Percentiles rank a stretch among this genome's conserved stretches.
phyloP scores from a whole-genome alignment of 2,329 filamentous ascomycete species.

The Pseudocercospora pini-densiflorae region DNA sequence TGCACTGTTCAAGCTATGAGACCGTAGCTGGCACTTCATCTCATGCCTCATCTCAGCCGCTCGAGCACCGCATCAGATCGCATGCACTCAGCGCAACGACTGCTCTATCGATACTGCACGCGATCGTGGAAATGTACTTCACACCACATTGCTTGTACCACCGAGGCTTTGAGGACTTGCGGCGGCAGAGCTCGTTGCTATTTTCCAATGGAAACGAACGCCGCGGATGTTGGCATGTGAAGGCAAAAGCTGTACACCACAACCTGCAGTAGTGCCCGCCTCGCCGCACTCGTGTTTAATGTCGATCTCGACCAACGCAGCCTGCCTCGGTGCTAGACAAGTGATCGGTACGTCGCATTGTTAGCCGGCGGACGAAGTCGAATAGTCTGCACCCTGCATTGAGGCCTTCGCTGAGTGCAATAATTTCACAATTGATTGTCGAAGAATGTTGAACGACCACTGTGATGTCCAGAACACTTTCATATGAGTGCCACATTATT shows the following conservation, averaged over 20 bases:
- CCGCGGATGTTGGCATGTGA: slow-evolving; percentile 6
- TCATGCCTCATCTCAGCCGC: neutral
- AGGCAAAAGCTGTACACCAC: neutral
- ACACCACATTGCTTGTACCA: neutral
- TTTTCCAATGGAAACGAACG: neutral
- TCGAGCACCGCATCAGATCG: neutral
- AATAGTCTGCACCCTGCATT: neutral
- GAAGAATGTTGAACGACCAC: neutral
- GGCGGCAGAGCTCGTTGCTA: neutral
- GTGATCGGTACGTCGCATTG: neutral
- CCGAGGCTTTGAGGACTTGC: neutral
- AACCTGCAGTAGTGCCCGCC: slow-evolving; percentile 6
- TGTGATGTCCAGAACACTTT: neutral
- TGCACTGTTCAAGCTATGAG: neutral
- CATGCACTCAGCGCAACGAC: neutral
- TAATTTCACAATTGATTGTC: neutral
- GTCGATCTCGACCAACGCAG: neutral
- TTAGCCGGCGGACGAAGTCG: neutral
- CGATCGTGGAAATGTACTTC: neutral
- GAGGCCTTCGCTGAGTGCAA: neutral
- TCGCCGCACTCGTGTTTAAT: slow-evolving; percentile 1
- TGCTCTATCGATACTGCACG: neutral
- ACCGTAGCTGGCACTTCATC: neutral
- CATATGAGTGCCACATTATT: neutral
- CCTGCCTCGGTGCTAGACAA: slow-evolving; percentile 5